A percentile compares a stretch with the other conserved stretches of the same genome.
Conservation (phyloP, 805 yeast species). For the Vanderwaltozyma verrucispora region DNA sequence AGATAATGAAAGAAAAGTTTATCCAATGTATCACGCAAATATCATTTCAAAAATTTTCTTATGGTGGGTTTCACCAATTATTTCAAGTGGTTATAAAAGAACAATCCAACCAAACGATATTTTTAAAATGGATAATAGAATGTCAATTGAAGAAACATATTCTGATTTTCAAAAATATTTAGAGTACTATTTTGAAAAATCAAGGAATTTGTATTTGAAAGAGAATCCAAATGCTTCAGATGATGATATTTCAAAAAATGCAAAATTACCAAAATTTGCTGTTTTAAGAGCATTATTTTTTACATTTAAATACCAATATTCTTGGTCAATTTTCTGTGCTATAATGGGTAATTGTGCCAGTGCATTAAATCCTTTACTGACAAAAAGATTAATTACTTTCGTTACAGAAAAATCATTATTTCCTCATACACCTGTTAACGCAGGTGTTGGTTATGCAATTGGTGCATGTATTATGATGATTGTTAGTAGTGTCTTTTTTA, state of each 20-base stretch:
- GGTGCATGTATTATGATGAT: slow-evolving; percentile 53
- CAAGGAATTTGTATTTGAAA: slow-evolving; percentile 22
- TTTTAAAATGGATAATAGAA: slow-evolving; percentile 34
- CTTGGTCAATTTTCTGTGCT: slow-evolving; percentile 34
- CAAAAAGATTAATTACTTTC: slow-evolving; percentile 52
- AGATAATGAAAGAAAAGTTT: slow-evolving; percentile 37
- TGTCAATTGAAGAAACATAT: slow-evolving; percentile 34
- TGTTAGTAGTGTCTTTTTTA: slow-evolving; percentile 37
- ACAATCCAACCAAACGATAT: slow-evolving; percentile 57
- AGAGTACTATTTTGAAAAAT: slow-evolving; percentile 24
- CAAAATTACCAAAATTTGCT: slow-evolving; percentile 17
- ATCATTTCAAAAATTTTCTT: slow-evolving; percentile 38
- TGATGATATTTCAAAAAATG: slow-evolving; percentile 29
- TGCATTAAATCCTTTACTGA: slow-evolving; percentile 56
- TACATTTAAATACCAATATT: slow-evolving; percentile 41
- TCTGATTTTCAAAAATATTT: slow-evolving; percentile 29
- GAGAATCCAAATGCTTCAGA: slow-evolving; percentile 29
- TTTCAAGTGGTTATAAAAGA: slow-evolving; percentile 60
- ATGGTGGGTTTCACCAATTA: slow-evolving; percentile 58
- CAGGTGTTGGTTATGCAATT: slow-evolving; percentile 67
- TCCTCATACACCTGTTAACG: slow-evolving; percentile 33
- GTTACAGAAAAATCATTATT: slow-evolving; percentile 43
- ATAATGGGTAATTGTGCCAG: slow-evolving; percentile 36
- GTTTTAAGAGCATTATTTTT: slow-evolving; percentile 38
- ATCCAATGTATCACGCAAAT: slow-evolving; percentile 38